Conservation (phyloP, 1,139 yeast species). For the Martiniozyma asiatica region DNA sequence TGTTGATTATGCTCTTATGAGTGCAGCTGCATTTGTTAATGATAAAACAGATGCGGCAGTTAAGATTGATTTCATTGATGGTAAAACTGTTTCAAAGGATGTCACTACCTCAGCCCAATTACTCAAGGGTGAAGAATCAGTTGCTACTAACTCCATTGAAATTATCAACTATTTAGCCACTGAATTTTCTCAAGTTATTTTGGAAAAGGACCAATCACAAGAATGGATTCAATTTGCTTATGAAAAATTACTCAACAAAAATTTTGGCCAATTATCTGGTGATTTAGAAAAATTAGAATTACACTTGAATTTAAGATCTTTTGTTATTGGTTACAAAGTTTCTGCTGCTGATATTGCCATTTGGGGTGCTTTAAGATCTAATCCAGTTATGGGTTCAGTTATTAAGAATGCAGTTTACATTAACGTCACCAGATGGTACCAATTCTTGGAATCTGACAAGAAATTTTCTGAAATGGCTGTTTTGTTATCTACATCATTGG, state of each 20-base stretch:
- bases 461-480: conserved; percentile 64
- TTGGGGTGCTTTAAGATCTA: conserved; percentile 92
- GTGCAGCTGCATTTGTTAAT: conserved; percentile 70
- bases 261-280: conserved; percentile 72
- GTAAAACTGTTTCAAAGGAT: conserved; percentile 28
- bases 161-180: conserved; percentile 27
- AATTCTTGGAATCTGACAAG: conserved; percentile 54
- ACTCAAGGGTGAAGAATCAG: conserved; percentile 30
- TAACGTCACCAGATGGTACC: conserved; percentile 91
- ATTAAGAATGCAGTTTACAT: conserved; percentile 74
- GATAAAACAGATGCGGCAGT: conserved; percentile 37
- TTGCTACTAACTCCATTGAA: conserved; percentile 14
- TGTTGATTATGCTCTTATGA: conserved; percentile 68
- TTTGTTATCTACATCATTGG: conserved; percentile 50
- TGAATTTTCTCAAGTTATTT: conserved; percentile 31
- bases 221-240: conserved; percentile 64
- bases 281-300: conserved; percentile 73
- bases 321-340: conserved; percentile 51
- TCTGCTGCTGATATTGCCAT: conserved; percentile 75
- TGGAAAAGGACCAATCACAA: conserved; percentile 27
- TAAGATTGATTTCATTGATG: conserved; percentile 56
- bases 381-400: conserved; percentile 84
- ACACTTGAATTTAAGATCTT: conserved; percentile 78
- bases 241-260: conserved; percentile 63
- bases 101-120: conserved; percentile 30